These are phyloP conservation scores for Ilex aquifolium DNA, from an alignment of 257 asterid genomes.

Conservation along the genomic window DNA sequence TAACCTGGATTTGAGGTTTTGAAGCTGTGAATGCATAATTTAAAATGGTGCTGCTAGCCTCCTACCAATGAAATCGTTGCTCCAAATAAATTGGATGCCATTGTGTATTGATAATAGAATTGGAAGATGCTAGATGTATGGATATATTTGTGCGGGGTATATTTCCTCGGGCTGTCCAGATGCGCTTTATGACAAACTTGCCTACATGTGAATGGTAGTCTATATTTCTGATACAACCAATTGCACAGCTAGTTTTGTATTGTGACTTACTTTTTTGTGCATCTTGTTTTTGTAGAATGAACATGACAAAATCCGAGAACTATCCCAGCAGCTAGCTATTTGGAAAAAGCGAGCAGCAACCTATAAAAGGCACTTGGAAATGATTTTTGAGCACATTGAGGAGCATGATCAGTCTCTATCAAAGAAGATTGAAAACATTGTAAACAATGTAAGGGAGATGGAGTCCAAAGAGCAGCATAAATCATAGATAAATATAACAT, in stretches of 20 bases:
- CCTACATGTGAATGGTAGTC: no score
- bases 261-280: neutral
- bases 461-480: slow-evolving; percentile 53
- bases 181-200: no score
- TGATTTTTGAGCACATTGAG: slow-evolving; percentile 85
- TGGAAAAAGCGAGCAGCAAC: slow-evolving; percentile 88
- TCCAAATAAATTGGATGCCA: no score
- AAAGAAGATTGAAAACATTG: slow-evolving; percentile 44
- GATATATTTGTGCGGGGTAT: no score
- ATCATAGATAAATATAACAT: slow-evolving; percentile 28
- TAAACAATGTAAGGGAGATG: slow-evolving; percentile 48
- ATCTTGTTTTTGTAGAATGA: slow-evolving; percentile 55
- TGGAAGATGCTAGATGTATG: no score
- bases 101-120: no score
- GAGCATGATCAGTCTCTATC: slow-evolving; percentile 79
- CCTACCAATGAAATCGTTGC: no score
- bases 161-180: no score
- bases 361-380: slow-evolving; percentile 87
- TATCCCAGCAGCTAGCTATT: slow-evolving; percentile 78
- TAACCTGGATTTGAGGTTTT: no score
- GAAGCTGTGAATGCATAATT: no score
- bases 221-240: no score
- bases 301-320: slow-evolving; percentile 84
- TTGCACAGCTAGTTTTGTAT: neutral
- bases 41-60: no score